phyloP scores from a whole-genome alignment of 1,139 yeast genomes.

The Pichia sp. region DNA sequence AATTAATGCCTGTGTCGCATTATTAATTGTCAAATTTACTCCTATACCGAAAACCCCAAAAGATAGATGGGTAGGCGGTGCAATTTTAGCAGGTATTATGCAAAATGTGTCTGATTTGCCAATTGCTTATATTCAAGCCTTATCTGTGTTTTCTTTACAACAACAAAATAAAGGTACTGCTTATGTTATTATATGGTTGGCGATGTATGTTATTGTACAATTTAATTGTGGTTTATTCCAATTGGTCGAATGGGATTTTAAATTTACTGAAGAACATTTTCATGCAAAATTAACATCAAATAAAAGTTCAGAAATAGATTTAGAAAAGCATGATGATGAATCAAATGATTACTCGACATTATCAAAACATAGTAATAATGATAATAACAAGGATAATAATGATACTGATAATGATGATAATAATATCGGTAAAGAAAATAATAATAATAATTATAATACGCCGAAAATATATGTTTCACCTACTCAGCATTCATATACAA shows the following conservation, averaged over 20 bases:
- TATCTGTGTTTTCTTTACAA: slow-evolving; percentile 52
- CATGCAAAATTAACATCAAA: no score
- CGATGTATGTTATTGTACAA: slow-evolving; percentile 64
- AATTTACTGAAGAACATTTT: slow-evolving; percentile 11
- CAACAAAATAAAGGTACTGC: slow-evolving; percentile 81
- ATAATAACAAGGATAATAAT: no score
- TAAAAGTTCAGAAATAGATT: no score
- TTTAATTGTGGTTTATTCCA: slow-evolving; percentile 74
- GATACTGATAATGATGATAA: background rate
- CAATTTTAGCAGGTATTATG: slow-evolving; percentile 50
- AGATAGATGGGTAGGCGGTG: slow-evolving; percentile 50
- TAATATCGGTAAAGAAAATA: background rate
- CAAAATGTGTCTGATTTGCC: slow-evolving; percentile 61
- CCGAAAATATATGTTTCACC: no score
- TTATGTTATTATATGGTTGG: slow-evolving; percentile 75
- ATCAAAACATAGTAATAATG: no score
- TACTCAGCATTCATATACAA: background rate
- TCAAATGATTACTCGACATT: no score
- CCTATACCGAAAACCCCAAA: slow-evolving; percentile 39
- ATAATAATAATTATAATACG: background rate
- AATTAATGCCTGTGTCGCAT: slow-evolving; percentile 26
- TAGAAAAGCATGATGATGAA: no score
- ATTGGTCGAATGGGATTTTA: slow-evolving; percentile 66
- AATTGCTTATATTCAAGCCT: slow-evolving; percentile 53
- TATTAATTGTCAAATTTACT: slow-evolving; percentile 31